Conservation (phyloP, 176 grass and related monocot species). For the Chrysopogon serrulatus region DNA sequence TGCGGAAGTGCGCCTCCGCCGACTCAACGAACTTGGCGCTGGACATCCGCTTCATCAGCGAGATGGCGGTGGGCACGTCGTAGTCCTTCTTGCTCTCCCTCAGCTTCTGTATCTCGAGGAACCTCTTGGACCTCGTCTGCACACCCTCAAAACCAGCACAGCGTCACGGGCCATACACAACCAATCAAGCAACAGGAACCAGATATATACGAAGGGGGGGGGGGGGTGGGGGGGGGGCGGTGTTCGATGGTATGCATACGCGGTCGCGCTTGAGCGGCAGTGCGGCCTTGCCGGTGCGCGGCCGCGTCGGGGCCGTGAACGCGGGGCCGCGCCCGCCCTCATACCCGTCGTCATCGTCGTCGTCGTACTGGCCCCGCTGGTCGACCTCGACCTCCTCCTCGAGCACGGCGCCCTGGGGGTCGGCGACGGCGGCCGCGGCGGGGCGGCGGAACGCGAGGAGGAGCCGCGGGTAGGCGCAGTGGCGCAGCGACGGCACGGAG, state of each 20-base stretch:
- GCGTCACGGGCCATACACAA: not conserved
- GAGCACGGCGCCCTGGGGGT: conserved; percentile 38
- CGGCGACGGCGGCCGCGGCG: conserved; percentile 42
- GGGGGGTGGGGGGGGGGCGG: too few species aligned
- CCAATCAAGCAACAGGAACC: not conserved
- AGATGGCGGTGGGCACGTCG: conserved; percentile 64
- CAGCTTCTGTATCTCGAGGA: conserved; percentile 96
- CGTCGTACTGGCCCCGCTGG: conserved; percentile 21
- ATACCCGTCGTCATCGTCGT: conserved; percentile 35
- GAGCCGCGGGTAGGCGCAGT: conserved; percentile 28
- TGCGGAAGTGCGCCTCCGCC: conserved; percentile 85
- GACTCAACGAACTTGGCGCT: conserved; percentile 72
- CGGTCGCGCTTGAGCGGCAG: conserved; percentile 88
- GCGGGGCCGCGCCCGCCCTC: conserved; percentile 38
- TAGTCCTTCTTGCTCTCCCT: conserved; percentile 95
- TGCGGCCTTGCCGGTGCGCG: conserved; percentile 90
- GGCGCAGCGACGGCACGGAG: conserved; percentile 42
- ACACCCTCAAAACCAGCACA: not conserved
- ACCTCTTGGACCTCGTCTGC: conserved; percentile 89
- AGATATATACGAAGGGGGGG: too few species aligned
- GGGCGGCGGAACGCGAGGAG: conserved; percentile 41
- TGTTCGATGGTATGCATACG: conserved; percentile 23
- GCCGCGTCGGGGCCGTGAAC: conserved; percentile 47
- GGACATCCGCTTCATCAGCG: conserved; percentile 70
- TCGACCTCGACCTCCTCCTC: conserved; percentile 21